phyloP scores from a whole-genome alignment of 2,329 filamentous ascomycete species.

The Penicillium sp. region DNA sequence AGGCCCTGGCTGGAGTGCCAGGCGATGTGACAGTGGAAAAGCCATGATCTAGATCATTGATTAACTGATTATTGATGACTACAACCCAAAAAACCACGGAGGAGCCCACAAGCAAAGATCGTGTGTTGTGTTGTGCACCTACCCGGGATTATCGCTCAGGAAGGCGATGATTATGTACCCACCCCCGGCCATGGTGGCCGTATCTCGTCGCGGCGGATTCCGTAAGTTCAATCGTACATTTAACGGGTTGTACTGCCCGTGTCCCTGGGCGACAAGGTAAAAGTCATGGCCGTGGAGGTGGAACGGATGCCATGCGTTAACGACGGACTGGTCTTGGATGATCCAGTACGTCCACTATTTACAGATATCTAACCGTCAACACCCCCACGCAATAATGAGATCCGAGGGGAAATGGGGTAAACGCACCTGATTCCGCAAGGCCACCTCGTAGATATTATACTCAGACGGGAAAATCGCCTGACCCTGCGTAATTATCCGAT shows the following conservation, averaged over 20 bases:
- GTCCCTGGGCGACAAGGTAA: constrained; percentile 50
- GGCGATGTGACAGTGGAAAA: constrained; percentile 21
- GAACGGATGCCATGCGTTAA: constrained; percentile 45
- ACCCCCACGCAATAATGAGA: too few relatives aligned
- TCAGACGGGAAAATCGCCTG: neutral
- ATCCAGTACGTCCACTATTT: constrained; percentile 24
- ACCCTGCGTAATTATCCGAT: neutral
- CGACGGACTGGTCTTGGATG: constrained; percentile 17
- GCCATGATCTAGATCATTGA: constrained; percentile 15
- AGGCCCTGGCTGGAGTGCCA: neutral
- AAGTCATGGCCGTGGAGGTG: constrained; percentile 57
- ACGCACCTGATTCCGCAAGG: neutral
- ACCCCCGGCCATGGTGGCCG: constrained; percentile 18
- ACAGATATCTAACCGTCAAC: too few relatives aligned
- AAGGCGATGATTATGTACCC: constrained; percentile 21
- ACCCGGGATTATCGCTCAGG: constrained; percentile 16
- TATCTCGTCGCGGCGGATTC: constrained; percentile 20
- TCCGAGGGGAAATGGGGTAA: too few relatives aligned
- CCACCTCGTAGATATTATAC: constrained; percentile 5
- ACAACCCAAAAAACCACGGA: too few relatives aligned
- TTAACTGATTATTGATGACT: too few relatives aligned
- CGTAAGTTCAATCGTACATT: constrained; percentile 10
- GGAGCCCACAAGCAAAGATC: too few relatives aligned
- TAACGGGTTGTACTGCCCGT: constrained; percentile 31
- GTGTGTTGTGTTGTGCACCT: too few relatives aligned